These are phyloP conservation scores for Aegilops longissima DNA, from an alignment of 176 grass and related monocot species.

Conservation along the genomic window DNA sequence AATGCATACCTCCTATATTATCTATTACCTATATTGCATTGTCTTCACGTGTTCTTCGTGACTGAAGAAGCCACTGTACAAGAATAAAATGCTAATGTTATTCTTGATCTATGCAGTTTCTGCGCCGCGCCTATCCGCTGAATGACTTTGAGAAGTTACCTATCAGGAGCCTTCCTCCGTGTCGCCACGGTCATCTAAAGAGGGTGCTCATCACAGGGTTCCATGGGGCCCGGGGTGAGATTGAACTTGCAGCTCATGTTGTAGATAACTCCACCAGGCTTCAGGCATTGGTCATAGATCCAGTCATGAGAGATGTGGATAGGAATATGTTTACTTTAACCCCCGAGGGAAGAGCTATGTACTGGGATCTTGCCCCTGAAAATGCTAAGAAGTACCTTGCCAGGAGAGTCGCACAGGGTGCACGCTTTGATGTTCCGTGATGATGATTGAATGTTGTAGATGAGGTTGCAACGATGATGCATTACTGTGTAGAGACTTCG, in stretches of 20 bases:
- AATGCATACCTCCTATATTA: not conserved
- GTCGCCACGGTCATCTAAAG: not conserved
- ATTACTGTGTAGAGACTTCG: not conserved
- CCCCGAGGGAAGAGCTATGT: not conserved
- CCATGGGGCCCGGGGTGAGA: not conserved
- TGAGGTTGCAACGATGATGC: not conserved
- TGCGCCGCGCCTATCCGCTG: not conserved
- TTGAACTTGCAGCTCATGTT: not conserved
- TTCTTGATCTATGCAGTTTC: not conserved
- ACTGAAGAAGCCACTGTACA: not conserved
- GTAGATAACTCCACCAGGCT: not conserved
- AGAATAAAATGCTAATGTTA: not conserved
- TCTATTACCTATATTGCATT: not conserved
- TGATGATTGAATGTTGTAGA: not conserved
- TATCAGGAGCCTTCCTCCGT: not conserved
- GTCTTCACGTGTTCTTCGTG: not conserved
- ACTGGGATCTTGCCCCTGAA: not conserved
- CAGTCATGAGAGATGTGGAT: not conserved
- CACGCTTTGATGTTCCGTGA: not conserved
- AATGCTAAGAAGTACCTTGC: not conserved
- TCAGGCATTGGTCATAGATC: not conserved
- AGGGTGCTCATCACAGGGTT: not conserved
- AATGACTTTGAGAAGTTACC: not conserved
- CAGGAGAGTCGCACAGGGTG: not conserved
- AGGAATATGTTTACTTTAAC: not conserved